Conservation (phyloP, 345 rosid genomes). For the Carallia pectinifolia region DNA sequence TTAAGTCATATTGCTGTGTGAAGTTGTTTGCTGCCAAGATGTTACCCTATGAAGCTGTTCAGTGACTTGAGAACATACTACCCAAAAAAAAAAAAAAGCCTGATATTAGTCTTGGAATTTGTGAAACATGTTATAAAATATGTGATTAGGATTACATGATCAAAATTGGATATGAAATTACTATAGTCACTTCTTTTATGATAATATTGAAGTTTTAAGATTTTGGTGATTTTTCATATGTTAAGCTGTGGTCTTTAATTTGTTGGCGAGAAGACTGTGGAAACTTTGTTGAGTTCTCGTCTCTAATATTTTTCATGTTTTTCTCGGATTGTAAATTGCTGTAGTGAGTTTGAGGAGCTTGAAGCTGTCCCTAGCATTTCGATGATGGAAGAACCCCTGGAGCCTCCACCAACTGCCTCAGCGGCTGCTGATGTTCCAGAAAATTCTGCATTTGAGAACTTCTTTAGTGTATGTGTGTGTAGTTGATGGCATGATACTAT, state of each 20-base stretch:
- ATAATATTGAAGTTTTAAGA: background rate
- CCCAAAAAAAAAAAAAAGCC: too few relatives aligned
- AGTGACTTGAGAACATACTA: background rate
- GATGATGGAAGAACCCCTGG: constrained; percentile 55
- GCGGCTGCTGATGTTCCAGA: constrained; percentile 41
- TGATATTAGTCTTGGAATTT: background rate
- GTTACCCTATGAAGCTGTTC: background rate
- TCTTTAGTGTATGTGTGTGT: constrained; percentile 49
- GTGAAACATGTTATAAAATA: background rate
- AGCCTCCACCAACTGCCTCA: constrained; percentile 47
- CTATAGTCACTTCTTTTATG: background rate
- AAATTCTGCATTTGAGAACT: constrained; percentile 54
- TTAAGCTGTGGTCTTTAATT: background rate
- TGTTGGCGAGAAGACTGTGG: too few relatives aligned
- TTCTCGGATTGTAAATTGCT: constrained; percentile 3
- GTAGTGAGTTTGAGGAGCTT: constrained; percentile 66
- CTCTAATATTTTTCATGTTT: background rate
- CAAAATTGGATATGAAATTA: background rate
- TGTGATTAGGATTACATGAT: background rate
- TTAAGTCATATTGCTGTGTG: background rate
- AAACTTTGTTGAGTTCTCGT: background rate
- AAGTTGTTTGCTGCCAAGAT: background rate
- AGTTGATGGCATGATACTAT: background rate
- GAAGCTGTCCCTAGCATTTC: constrained; percentile 61
- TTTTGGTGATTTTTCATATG: background rate